phyloP scores from a whole-genome alignment of 2,329 filamentous ascomycete species.

The Exophiala sideris region DNA sequence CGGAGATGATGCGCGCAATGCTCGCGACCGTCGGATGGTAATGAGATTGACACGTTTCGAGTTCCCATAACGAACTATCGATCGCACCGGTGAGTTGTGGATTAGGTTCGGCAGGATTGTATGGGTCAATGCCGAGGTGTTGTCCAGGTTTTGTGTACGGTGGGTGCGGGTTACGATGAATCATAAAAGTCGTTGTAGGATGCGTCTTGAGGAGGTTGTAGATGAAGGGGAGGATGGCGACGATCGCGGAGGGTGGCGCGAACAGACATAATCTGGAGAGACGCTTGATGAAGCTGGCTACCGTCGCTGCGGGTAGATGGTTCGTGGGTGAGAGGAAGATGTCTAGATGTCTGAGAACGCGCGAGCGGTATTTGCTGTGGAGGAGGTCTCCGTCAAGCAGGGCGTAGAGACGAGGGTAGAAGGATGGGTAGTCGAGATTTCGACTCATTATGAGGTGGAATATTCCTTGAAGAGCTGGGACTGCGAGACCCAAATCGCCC shows the following conservation, averaged over 20 bases:
- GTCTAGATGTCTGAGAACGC: conserved; percentile 88
- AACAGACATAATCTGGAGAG: conserved; percentile 79
- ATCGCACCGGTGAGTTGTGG: conserved; percentile 84
- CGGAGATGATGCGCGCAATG: conserved; percentile 85
- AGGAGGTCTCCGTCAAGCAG: conserved; percentile 80
- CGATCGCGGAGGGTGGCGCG: conserved; percentile 83
- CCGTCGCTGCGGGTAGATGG: conserved; percentile 83
- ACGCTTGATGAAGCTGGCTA: conserved; percentile 96
- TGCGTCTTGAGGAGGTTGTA: conserved; percentile 93
- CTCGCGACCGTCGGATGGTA: conserved; percentile 97
- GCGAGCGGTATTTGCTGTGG: conserved; percentile 89
- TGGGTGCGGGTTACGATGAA: conserved; percentile 70
- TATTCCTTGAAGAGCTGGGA: conserved; percentile 85
- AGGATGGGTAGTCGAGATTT: conserved; percentile 93
- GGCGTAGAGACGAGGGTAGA: conserved; percentile 92
- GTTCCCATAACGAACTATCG: conserved; percentile 91
- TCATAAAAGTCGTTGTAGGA: conserved; percentile 90
- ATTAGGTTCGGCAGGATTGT: conserved; percentile 69
- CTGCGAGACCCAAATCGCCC: conserved; percentile 73
- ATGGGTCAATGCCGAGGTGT: conserved; percentile 68
- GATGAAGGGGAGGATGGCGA: conserved; percentile 84
- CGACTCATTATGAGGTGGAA: conserved; percentile 92
- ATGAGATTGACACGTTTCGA: conserved; percentile 84
- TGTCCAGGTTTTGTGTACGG: conserved; percentile 60
- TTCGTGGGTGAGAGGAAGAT: conserved; percentile 79